These are phyloP conservation scores for Wickerhamiella dianesei DNA, from an alignment of 805 yeast genomes.

Conservation along the genomic window DNA sequence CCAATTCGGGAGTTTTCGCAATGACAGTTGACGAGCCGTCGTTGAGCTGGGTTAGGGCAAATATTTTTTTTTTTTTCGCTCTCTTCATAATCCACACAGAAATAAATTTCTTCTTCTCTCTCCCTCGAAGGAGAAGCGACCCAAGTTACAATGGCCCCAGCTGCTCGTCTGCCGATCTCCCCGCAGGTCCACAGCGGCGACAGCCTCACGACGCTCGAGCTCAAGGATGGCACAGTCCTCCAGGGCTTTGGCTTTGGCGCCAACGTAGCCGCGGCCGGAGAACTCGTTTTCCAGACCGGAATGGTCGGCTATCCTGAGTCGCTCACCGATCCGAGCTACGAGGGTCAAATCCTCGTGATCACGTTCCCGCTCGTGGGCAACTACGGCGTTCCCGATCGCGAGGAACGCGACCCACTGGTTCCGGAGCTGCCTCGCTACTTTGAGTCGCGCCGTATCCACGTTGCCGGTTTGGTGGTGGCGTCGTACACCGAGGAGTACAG, in stretches of 20 bases:
- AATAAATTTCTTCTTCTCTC: not conserved
- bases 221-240: conserved; percentile 70
- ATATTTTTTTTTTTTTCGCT: not conserved
- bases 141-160: conserved; percentile 1
- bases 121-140: not conserved
- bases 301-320: conserved; percentile 99
- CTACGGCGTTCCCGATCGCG: conserved; percentile 95
- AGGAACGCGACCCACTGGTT: conserved; percentile 56
- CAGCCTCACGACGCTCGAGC: conserved; percentile 73
- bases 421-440: conserved; percentile 77
- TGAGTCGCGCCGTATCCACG: conserved; percentile 83
- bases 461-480: conserved; percentile 94
- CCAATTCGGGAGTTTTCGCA: no score
- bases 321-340: conserved; percentile 94
- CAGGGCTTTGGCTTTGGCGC: conserved; percentile 98
- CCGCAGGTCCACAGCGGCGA: conserved; percentile 80
- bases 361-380: conserved; percentile 96
- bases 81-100: not conserved
- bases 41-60: not conserved
- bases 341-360: conserved; percentile 91
- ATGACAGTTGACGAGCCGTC: no score
- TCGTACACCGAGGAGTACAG: conserved; percentile 94
- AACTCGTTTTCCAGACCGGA: conserved; percentile 97
- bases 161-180: conserved; percentile 59
- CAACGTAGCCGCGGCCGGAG: conserved; percentile 78